Conservation (phyloP, 2,329 filamentous ascomycete species). For the Ophiostoma montium region DNA sequence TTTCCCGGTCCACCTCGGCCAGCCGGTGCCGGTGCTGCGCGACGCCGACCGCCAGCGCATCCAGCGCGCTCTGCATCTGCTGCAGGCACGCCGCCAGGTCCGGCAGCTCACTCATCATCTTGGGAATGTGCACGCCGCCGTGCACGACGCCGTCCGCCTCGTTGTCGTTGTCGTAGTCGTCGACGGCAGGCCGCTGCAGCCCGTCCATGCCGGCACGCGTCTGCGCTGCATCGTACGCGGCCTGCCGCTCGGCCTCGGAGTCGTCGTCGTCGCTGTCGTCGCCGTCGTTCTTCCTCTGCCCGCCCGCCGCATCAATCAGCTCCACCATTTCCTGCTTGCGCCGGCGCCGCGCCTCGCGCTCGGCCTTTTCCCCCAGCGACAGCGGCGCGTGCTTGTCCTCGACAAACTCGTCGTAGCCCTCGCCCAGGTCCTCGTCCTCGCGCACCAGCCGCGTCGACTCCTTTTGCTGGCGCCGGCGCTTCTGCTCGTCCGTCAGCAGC, state of each 20-base stretch:
- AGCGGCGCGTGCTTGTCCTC: slow-evolving; percentile 58
- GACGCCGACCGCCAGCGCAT: slow-evolving; percentile 48
- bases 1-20: slow-evolving; percentile 53
- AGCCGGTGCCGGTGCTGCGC: slow-evolving; percentile 47
- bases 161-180: slow-evolving; percentile 20
- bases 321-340: slow-evolving; percentile 68
- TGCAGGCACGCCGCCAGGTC: slow-evolving; percentile 54
- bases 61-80: slow-evolving; percentile 46
- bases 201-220: slow-evolving; percentile 77
- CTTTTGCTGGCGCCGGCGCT: slow-evolving; percentile 36
- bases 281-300: slow-evolving; percentile 43
- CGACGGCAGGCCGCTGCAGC: slow-evolving; percentile 30
- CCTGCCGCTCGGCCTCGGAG: slow-evolving; percentile 54
- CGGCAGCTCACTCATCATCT: slow-evolving; percentile 69
- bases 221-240: slow-evolving; percentile 78
- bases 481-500: slow-evolving; percentile 17
- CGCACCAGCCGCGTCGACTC: slow-evolving; percentile 60
- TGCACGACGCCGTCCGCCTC: slow-evolving; percentile 18
- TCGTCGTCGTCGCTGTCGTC: slow-evolving; percentile 49
- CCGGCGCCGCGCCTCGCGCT: slow-evolving; percentile 51
- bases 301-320: slow-evolving; percentile 44
- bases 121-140: slow-evolving; percentile 31
- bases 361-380: slow-evolving; percentile 63
- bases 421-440: slow-evolving; percentile 84
- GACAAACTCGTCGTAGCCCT: slow-evolving; percentile 86